Conservation (phyloP, 2,329 filamentous ascomycete species). For the Ilyonectria mors-panacis region DNA sequence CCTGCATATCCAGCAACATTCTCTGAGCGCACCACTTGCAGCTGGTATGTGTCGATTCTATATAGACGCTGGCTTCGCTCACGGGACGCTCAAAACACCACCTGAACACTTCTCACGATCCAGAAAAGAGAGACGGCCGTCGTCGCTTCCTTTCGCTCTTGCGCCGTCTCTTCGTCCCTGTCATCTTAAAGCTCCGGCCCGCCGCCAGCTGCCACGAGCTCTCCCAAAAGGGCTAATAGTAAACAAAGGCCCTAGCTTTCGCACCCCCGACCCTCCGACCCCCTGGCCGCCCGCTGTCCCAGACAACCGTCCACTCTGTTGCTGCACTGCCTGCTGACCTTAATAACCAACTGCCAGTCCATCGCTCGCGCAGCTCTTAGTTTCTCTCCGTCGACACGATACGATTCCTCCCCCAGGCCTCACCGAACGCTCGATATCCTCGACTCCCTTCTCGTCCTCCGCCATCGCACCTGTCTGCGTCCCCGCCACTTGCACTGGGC, state of each 20-base stretch:
- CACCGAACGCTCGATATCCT: background rate
- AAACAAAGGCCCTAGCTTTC: conserved; percentile 56
- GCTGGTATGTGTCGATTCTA: conserved; percentile 39
- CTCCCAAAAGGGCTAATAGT: conserved; percentile 57
- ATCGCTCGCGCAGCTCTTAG: background rate
- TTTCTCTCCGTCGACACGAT: conserved; percentile 1
- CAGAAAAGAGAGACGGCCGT: background rate
- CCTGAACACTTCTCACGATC: conserved; percentile 2
- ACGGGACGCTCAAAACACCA: conserved; percentile 2
- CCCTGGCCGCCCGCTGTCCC: conserved; percentile 51
- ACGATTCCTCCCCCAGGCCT: background rate
- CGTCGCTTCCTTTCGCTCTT: background rate
- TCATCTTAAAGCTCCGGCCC: conserved; percentile 25
- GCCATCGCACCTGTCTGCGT: conserved; percentile 25
- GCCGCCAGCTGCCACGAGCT: conserved; percentile 35
- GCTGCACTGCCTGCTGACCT: conserved; percentile 30
- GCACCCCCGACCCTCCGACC: conserved; percentile 48
- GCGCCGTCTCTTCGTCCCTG: conserved; percentile 18
- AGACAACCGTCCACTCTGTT: conserved; percentile 50
- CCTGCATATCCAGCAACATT: background rate
- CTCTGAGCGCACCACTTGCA: conserved; percentile 20
- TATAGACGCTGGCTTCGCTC: conserved; percentile 37
- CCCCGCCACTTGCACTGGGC: conserved; percentile 16
- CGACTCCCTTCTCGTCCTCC: conserved; percentile 7
- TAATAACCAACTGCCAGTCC: conserved; percentile 34